These are phyloP conservation scores for Penicillium steckii DNA, from an alignment of 495 filamentous ascomycete genomes.

Conservation along the genomic window DNA sequence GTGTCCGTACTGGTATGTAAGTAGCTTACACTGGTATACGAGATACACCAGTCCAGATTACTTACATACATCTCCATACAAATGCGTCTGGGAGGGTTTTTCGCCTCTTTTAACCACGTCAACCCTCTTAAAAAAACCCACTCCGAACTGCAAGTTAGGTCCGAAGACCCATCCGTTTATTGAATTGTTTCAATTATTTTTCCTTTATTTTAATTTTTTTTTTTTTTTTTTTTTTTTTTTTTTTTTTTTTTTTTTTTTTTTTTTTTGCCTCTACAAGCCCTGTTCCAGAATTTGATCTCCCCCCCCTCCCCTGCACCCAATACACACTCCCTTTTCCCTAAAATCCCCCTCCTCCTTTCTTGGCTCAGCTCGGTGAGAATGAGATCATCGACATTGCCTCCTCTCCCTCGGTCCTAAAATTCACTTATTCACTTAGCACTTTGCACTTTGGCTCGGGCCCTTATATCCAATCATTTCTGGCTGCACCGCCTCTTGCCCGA, in stretches of 20 bases:
- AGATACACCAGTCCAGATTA: slow-evolving; percentile 9
- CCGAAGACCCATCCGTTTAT: slow-evolving; percentile 13
- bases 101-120: slow-evolving; percentile 19
- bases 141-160: slow-evolving; percentile 16
- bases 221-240: slow-evolving; percentile 10
- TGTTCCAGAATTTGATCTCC: slow-evolving; percentile 12
- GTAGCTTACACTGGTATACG: slow-evolving; percentile 1
- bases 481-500: slow-evolving; percentile 18
- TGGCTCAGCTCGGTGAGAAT: slow-evolving; percentile 22
- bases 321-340: background rate
- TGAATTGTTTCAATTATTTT: slow-evolving; percentile 17
- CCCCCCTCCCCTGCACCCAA: slow-evolving; percentile 1
- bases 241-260: background rate
- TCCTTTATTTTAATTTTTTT: slow-evolving; percentile 11
- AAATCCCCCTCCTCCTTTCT: slow-evolving; percentile 7
- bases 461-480: slow-evolving; percentile 17
- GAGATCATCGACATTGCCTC: slow-evolving; percentile 24
- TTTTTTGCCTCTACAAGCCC: slow-evolving; percentile 9
- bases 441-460: slow-evolving; percentile 5
- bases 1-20: slow-evolving; percentile 14
- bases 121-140: slow-evolving; percentile 10
- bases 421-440: no score
- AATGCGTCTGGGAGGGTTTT: background rate
- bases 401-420: slow-evolving; percentile 18
- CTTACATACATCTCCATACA: background rate